Conservation (phyloP, 2,329 filamentous ascomycete genomes). For the Rachicladosporium sp. region DNA sequence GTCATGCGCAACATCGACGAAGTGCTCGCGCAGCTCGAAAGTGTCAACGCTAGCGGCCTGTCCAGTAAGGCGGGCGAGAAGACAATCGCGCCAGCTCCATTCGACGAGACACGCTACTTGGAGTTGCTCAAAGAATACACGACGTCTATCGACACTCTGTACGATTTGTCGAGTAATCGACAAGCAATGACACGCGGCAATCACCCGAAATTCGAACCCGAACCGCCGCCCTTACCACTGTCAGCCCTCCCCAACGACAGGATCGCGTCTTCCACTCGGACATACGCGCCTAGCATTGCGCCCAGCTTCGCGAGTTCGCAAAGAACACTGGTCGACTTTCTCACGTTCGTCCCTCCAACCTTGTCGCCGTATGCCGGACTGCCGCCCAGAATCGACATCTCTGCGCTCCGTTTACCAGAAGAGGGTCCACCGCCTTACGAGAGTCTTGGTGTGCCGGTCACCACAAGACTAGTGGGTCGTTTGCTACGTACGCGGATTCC, state of each 20-base stretch:
- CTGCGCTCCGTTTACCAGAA: conserved; percentile 31
- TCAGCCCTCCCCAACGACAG: no score
- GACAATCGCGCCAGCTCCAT: conserved; percentile 35
- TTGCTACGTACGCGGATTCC: conserved; percentile 20
- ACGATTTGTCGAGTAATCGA: conserved; percentile 59
- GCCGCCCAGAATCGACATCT: conserved; percentile 31
- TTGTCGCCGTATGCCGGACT: conserved; percentile 23
- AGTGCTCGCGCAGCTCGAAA: conserved; percentile 63
- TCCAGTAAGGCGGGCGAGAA: conserved; percentile 20
- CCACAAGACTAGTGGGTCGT: conserved; percentile 33
- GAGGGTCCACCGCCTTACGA: conserved; percentile 39
- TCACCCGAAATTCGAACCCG: conserved; percentile 19
- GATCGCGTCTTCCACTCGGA: no score
- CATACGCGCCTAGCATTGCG: no score
- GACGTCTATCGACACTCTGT: conserved; percentile 66
- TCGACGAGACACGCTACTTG: conserved; percentile 59
- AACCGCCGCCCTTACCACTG: neutral
- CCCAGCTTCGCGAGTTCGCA: neutral
- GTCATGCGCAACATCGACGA: conserved; percentile 73
- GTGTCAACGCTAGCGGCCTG: conserved; percentile 41
- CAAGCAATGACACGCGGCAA: conserved; percentile 29
- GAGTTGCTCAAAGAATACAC: conserved; percentile 64
- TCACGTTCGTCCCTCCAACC: neutral
- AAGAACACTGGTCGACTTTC: neutral
- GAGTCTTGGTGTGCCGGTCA: conserved; percentile 31